Conservation (phyloP, 2,329 filamentous ascomycete species). For the Zymoseptoria ardabiliae region DNA sequence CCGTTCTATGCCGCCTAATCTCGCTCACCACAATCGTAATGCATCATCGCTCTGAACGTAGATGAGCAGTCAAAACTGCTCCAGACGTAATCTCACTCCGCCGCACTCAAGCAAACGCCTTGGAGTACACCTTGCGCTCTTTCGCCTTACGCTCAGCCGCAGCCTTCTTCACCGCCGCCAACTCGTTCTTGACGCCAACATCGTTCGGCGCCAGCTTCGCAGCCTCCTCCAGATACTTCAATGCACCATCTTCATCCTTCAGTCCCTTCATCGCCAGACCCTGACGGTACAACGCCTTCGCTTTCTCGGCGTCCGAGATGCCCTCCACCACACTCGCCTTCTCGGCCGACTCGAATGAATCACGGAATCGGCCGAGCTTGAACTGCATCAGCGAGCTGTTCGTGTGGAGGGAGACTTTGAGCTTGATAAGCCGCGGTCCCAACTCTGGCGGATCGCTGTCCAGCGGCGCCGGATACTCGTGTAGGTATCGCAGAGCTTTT, state of each 20-base stretch:
- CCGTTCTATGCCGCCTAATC: background rate
- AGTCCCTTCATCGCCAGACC: slow-evolving; percentile 65
- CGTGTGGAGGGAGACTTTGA: slow-evolving; percentile 80
- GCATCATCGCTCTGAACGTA: background rate
- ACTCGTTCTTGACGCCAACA: slow-evolving; percentile 65
- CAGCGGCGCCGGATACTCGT: slow-evolving; percentile 65
- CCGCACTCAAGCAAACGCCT: slow-evolving; percentile 62
- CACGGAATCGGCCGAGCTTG: slow-evolving; percentile 67
- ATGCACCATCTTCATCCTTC: slow-evolving; percentile 77
- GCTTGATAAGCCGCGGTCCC: slow-evolving; percentile 57
- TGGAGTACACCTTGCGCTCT: slow-evolving; percentile 88
- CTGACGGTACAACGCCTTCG: slow-evolving; percentile 81
- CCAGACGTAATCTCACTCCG: background rate
- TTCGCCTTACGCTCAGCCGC: slow-evolving; percentile 67
- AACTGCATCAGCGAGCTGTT: slow-evolving; percentile 81
- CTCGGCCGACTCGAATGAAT: slow-evolving; percentile 62
- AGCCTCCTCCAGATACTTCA: slow-evolving; percentile 39
- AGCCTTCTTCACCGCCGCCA: slow-evolving; percentile 69
- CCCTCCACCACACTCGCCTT: slow-evolving; percentile 62
- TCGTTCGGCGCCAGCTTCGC: slow-evolving; percentile 55
- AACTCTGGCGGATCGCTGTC: slow-evolving; percentile 65
- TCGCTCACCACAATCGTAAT: background rate
- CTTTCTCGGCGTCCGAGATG: slow-evolving; percentile 68
- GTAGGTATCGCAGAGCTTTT: slow-evolving; percentile 83
- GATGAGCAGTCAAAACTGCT: background rate